These are phyloP conservation scores for Diaporthe ilicicola DNA, from an alignment of 2,329 filamentous ascomycete genomes.

Conservation along the genomic window DNA sequence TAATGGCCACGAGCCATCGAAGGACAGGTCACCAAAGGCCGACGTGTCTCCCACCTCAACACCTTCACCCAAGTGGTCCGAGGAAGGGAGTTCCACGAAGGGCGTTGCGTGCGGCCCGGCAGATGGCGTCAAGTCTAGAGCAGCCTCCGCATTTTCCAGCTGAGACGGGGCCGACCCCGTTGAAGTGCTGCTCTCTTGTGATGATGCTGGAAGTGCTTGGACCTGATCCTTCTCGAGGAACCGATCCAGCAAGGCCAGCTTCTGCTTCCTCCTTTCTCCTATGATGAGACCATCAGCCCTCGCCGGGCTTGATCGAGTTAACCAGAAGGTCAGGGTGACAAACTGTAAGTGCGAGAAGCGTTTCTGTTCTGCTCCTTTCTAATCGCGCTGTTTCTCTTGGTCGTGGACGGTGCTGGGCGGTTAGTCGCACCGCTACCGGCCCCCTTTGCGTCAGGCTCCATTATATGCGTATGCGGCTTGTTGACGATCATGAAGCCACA, in stretches of 20 bases:
- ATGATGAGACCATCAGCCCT: constrained; percentile 29
- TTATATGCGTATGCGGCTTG: background rate
- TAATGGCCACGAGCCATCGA: constrained; percentile 8
- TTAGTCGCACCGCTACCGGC: background rate
- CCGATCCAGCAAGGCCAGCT: constrained; percentile 50
- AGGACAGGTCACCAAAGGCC: background rate
- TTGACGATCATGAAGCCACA: background rate
- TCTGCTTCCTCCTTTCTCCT: constrained; percentile 55
- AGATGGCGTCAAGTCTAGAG: background rate
- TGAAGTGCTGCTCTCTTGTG: background rate
- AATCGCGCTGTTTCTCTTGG: constrained; percentile 35
- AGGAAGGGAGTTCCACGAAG: background rate
- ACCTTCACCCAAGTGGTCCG: background rate
- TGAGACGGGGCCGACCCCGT: background rate
- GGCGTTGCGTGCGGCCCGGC: background rate
- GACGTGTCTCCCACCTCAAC: background rate
- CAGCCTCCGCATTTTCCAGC: background rate
- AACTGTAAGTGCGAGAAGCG: constrained; percentile 39
- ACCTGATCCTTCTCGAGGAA: constrained; percentile 42
- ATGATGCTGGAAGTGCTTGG: background rate
- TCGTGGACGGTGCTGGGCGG: background rate
- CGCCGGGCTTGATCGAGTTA: background rate
- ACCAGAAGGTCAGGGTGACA: background rate
- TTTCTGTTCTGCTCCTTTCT: constrained; percentile 40
- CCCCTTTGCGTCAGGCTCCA: background rate